These are phyloP conservation scores for Eucalyptus brandiana DNA, from an alignment of 345 rosid species.

Conservation along the genomic window DNA sequence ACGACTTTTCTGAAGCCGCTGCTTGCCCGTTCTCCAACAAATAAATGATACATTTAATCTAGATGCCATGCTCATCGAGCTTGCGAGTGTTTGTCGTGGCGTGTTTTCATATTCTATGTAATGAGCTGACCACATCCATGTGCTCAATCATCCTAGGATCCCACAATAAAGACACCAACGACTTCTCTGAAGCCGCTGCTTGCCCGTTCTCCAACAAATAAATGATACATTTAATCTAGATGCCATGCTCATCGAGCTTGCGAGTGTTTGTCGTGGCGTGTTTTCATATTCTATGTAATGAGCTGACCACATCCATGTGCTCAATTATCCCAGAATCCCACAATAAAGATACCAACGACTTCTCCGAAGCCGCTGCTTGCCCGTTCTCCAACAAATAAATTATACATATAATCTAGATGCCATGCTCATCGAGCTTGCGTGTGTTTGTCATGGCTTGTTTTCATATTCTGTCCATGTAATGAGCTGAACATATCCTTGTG, in stretches of 20 bases:
- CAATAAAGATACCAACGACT: not conserved
- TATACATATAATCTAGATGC: not conserved
- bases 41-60: not conserved
- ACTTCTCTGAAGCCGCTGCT: not conserved
- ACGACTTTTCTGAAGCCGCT: not conserved
- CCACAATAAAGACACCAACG: not conserved
- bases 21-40: conserved; percentile 5
- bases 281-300: not conserved
- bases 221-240: not conserved
- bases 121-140: not conserved
- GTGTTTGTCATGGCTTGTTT: not conserved
- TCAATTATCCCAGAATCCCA: not conserved
- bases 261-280: not conserved
- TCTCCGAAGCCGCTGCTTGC: not conserved
- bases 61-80: not conserved
- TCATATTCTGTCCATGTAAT: not conserved
- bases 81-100: not conserved
- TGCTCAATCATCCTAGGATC: not conserved
- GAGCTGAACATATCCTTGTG: not conserved
- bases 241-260: not conserved
- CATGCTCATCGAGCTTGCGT: not conserved
- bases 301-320: not conserved
- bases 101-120: not conserved
- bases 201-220: conserved; percentile 7
- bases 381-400: conserved; percentile 4